Evolutionary conservation across 768 basidiomycete genomes (phyloP), one percentile per base, ranked within the genome.

Genomic region (Suillus subaureus): DNA sequence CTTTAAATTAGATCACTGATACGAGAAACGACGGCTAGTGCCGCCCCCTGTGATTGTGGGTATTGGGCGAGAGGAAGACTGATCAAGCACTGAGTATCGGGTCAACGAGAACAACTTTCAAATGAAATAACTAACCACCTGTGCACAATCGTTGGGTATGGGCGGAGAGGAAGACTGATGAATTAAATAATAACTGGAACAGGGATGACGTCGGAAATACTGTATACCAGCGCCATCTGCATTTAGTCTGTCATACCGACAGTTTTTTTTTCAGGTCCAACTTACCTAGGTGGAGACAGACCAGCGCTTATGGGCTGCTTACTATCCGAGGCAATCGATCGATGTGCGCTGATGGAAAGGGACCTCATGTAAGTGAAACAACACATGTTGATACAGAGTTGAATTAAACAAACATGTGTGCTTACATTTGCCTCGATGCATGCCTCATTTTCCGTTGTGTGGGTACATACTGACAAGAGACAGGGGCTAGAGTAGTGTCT

Each of bases 381-480:
- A 60, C 39, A 42, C 58, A 31, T 28, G 58, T 60, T 58, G 57
- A 57, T 39, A 23, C n/a, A 37, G 8, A 37, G 35, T 57, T 57
- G 39, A 58, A 42, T 42, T 40, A 21, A 26, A 40, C 39, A 28
- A 60, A 42, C 37, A 18, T 16, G 18, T 60, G 40, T 42, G 18
- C 0, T 31, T 42, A 6, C 18, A 55, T 35, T 35, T 55, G 58
- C 58, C 40, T 60, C 40, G 52, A 54, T 54, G 58, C 39, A 42
- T 60, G 58, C 42, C 58, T 60, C 58, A 42, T 60, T 42, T 60
- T 60, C 18, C 40, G 58, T 60, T 42, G 40, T 42, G 18, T 42
- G 40, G 58, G 58, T 9, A 23, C 56, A 16, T 42, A 26, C 26
- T 60, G 40, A 21, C 58, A 42, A 42, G 58, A 60, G 58, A 60